Evolutionary conservation across 257 asterid species (phyloP).

Genomic region (Petrea volubilis): DNA sequence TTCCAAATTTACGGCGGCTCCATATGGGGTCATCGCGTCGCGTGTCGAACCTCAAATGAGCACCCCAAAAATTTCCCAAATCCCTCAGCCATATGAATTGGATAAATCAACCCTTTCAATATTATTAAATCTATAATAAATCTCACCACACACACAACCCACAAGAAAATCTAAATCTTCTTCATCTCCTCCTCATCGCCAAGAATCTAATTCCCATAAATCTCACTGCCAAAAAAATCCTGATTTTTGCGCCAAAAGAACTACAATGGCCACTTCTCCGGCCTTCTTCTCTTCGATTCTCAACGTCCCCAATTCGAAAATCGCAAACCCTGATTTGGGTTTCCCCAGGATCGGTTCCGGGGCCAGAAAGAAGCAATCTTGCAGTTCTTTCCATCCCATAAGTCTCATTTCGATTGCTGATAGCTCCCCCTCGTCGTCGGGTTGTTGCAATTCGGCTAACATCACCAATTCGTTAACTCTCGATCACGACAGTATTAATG

Average conservation of each 20-base stretch:
- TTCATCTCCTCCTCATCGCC: background rate
- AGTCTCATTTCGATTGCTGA: constrained; percentile 40
- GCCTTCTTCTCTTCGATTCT: constrained; percentile 45
- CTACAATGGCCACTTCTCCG: constrained; percentile 36
- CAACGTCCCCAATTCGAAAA: constrained; percentile 50
- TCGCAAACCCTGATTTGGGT: constrained; percentile 42
- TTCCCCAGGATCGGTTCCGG: constrained; percentile 20
- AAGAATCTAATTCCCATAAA: background rate
- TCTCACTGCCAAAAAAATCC: background rate
- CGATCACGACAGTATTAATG: constrained; percentile 35
- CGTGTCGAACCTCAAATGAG: constrained; percentile 25
- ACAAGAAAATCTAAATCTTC: background rate
- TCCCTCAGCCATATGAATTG: constrained; percentile 36
- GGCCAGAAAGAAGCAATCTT: constrained; percentile 25
- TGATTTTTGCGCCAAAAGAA: background rate
- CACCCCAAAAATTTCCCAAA: constrained; percentile 12
- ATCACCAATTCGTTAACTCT: constrained; percentile 30
- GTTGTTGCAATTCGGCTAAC: constrained; percentile 31
- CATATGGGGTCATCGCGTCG: background rate
- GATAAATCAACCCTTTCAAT: constrained; percentile 21
- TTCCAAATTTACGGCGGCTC: constrained; percentile 2
- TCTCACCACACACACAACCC: constrained; percentile 25
- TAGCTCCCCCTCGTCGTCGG: constrained; percentile 28
- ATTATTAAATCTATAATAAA: constrained; percentile 20
- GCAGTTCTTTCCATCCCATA: constrained; percentile 4